phyloP scores from a whole-genome alignment of 768 basidiomycete species.

The Termitomyces sp. region DNA sequence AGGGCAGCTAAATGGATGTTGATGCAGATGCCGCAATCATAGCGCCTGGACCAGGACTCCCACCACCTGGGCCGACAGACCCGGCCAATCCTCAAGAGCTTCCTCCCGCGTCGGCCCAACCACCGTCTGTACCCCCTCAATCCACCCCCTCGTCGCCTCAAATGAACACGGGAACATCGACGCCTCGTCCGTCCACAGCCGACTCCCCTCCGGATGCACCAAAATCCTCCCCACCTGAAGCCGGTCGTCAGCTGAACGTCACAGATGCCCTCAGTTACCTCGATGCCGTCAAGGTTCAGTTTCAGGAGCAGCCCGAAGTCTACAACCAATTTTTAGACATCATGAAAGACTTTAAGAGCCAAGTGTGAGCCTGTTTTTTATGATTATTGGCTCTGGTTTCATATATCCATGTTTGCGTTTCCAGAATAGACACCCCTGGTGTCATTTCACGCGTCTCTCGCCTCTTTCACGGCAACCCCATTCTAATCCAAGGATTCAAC shows the following conservation, averaged over 20 bases:
- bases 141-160: conserved; percentile 2
- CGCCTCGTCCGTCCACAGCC: conserved; percentile 36
- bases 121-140: background rate
- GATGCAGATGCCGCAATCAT: conserved; percentile 20
- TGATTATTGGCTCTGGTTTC: background rate
- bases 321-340: conserved; percentile 95
- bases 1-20: conserved; percentile 19
- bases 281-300: conserved; percentile 92
- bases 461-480: conserved; percentile 87
- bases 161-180: conserved; percentile 14
- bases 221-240: conserved; percentile 28
- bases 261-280: conserved; percentile 92
- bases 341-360: conserved; percentile 99
- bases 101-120: conserved; percentile 1
- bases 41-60: conserved; percentile 16
- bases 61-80: conserved; percentile 13
- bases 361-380: conserved; percentile 56
- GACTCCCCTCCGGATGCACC: conserved; percentile 24
- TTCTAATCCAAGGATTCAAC: conserved; percentile 96
- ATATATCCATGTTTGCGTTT: conserved; percentile 12
- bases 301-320: conserved; percentile 85
- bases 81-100: conserved; percentile 9
- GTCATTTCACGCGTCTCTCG: conserved; percentile 94
- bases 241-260: conserved; percentile 77
- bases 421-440: conserved; percentile 94